A percentile compares a stretch with the other conserved stretches of the same genome.
Evolutionary conservation across 495 filamentous ascomycete genomes (phyloP).

Genomic region (Penicillium macrosclerotiorum): DNA sequence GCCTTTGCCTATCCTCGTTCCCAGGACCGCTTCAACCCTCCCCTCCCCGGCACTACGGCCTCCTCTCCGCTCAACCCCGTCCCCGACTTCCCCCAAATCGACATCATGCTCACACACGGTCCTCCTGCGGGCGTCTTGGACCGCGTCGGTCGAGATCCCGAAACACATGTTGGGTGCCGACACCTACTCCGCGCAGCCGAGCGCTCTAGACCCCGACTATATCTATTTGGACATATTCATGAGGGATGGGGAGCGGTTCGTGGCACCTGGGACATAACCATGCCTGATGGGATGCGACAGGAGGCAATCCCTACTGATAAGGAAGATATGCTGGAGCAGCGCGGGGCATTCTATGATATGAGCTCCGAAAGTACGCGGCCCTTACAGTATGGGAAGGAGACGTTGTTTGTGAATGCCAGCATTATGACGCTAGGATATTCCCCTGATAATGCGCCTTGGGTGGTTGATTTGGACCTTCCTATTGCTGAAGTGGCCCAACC

Average conservation of each 20-base stretch:
- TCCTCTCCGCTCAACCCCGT: constrained; percentile 40
- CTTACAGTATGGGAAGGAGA: constrained; percentile 52
- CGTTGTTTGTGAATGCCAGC: constrained; percentile 72
- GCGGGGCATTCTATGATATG: constrained; percentile 46
- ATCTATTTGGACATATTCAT: constrained; percentile 64
- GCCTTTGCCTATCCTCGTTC: constrained; percentile 60
- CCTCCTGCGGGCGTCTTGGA: constrained; percentile 64
- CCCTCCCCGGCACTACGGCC: constrained; percentile 10
- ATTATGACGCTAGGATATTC: constrained; percentile 52
- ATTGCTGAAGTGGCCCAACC: not conserved
- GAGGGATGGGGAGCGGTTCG: constrained; percentile 69
- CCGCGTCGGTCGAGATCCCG: constrained; percentile 20
- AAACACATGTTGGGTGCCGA: constrained; percentile 45
- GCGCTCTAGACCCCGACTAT: constrained; percentile 47
- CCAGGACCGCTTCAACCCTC: constrained; percentile 54
- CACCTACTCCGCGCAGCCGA: constrained; percentile 43
- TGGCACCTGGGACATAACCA: constrained; percentile 49
- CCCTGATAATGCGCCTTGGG: constrained; percentile 56
- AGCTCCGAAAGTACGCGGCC: constrained; percentile 25
- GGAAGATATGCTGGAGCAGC: constrained; percentile 39
- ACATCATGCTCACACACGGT: constrained; percentile 73
- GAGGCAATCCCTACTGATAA: constrained; percentile 31
- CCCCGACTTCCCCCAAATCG: constrained; percentile 49
- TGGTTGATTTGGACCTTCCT: constrained; percentile 63
- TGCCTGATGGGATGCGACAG: constrained; percentile 14